Conservation (phyloP, 306 rosid species). For the Vicia faba region DNA sequence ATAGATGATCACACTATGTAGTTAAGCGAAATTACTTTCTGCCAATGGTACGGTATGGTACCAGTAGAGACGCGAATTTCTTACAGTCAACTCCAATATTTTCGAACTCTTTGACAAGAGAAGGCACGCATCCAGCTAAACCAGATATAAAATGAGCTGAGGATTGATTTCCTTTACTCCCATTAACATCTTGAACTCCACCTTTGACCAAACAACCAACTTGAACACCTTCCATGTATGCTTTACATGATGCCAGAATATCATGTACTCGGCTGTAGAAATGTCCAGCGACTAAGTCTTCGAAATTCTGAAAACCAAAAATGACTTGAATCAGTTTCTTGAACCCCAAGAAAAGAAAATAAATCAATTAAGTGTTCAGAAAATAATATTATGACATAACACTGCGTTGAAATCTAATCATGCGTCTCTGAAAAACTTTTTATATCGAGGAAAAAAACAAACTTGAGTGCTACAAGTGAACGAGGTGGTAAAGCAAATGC, state of each 20-base stretch:
- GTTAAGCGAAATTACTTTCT: too few species aligned
- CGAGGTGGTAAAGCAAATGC: neutral
- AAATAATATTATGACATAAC: too few species aligned
- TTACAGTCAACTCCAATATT: too few species aligned
- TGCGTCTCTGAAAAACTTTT: too few species aligned
- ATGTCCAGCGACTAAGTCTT: conserved; percentile 78
- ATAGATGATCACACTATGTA: too few species aligned
- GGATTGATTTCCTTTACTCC: conserved; percentile 32
- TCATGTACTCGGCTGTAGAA: conserved; percentile 65
- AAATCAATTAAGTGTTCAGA: neutral
- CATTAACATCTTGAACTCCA: conserved; percentile 75
- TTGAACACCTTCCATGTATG: conserved; percentile 82
- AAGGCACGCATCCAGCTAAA: too few species aligned
- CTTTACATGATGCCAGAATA: conserved; percentile 76
- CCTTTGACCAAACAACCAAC: conserved; percentile 81
- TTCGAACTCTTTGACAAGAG: too few species aligned
- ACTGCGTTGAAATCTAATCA: too few species aligned
- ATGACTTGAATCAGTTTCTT: conserved; percentile 16
- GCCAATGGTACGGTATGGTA: too few species aligned
- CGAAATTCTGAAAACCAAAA: conserved; percentile 64
- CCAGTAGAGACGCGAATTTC: too few species aligned
- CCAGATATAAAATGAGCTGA: too few species aligned
- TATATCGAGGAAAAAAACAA: neutral
- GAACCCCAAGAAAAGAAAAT: neutral
- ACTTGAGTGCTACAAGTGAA: neutral